Percentiles rank a stretch among this genome's conserved stretches.
Evolutionary conservation across 768 basidiomycete species (phyloP).

Genomic region (Calocybe cyanea): DNA sequence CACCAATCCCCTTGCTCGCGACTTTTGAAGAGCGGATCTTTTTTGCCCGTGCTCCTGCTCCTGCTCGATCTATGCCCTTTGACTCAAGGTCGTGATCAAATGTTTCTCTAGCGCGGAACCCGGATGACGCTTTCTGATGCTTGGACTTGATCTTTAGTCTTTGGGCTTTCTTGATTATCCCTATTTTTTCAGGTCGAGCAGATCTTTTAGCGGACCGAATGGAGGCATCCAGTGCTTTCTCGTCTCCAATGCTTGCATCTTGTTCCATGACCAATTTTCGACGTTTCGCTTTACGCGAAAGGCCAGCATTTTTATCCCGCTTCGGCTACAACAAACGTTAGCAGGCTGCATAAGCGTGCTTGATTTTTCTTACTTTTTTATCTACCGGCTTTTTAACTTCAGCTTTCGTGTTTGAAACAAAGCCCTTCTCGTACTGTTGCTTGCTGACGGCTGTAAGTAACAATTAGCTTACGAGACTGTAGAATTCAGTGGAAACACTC

Average conservation of each 20-base stretch:
- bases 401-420: conserved; percentile 31
- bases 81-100: conserved; percentile 64
- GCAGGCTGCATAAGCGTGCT: conserved; percentile 2
- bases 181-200: conserved; percentile 70
- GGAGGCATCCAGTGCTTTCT: conserved; percentile 58
- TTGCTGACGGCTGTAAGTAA: conserved; percentile 64
- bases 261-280: conserved; percentile 84
- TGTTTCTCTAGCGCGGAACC: conserved; percentile 28
- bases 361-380: conserved; percentile 33
- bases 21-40: conserved; percentile 42
- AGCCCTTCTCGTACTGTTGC: conserved; percentile 62
- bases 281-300: conserved; percentile 85
- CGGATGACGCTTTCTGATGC: conserved; percentile 29
- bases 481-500: conserved; percentile 5
- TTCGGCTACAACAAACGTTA: conserved; percentile 47
- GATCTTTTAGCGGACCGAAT: conserved; percentile 88
- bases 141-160: conserved; percentile 31
- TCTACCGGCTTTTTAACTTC: conserved; percentile 35
- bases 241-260: conserved; percentile 60
- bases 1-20: conserved; percentile 50
- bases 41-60: conserved; percentile 61
- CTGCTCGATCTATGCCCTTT: conserved; percentile 43
- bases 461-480: conserved; percentile 6
- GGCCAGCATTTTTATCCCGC: conserved; percentile 74
- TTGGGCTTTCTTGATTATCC: conserved; percentile 37